A percentile compares a stretch with the other conserved stretches of the same genome.
phyloP scores from a whole-genome alignment of 192 early-diverging fungal species.

The Glomus cerebriforme region DNA sequence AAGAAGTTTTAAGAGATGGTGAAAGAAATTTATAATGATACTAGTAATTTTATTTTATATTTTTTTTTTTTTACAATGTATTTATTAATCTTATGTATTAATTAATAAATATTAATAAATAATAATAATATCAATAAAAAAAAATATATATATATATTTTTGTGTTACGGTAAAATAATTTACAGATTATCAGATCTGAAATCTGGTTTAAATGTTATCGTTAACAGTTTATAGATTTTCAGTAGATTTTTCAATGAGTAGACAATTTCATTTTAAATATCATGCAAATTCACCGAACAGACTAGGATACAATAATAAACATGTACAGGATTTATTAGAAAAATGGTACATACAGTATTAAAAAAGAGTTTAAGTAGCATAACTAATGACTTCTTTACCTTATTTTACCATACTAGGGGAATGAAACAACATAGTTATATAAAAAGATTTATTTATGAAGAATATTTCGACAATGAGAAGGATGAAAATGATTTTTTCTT shows the following conservation, averaged over 20 bases:
- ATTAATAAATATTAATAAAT: too few relatives aligned
- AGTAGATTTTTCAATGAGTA: too few relatives aligned
- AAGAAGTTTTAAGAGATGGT: constrained; percentile 26
- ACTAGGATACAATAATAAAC: not conserved
- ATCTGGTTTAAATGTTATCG: too few relatives aligned
- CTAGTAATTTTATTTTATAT: not conserved
- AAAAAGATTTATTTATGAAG: constrained; percentile 11
- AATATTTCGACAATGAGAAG: not conserved
- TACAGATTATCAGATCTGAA: too few relatives aligned
- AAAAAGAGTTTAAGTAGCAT: not conserved
- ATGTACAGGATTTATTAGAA: not conserved
- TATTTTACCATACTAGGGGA: not conserved
- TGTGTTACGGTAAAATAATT: too few relatives aligned
- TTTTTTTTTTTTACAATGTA: too few relatives aligned
- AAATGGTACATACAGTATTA: constrained; percentile 3
- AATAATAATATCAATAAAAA: too few relatives aligned
- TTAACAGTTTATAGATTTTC: too few relatives aligned
- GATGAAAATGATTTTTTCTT: not conserved
- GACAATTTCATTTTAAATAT: not conserved
- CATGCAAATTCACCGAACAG: not conserved
- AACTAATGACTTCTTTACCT: not conserved
- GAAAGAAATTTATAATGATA: not conserved
- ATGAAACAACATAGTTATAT: constrained; percentile 1
- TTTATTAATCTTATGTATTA: too few relatives aligned
- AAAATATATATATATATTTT: too few relatives aligned